These are phyloP conservation scores for Zygoascus hellenicus DNA, from an alignment of 1,139 yeast genomes.

Conservation along the genomic window DNA sequence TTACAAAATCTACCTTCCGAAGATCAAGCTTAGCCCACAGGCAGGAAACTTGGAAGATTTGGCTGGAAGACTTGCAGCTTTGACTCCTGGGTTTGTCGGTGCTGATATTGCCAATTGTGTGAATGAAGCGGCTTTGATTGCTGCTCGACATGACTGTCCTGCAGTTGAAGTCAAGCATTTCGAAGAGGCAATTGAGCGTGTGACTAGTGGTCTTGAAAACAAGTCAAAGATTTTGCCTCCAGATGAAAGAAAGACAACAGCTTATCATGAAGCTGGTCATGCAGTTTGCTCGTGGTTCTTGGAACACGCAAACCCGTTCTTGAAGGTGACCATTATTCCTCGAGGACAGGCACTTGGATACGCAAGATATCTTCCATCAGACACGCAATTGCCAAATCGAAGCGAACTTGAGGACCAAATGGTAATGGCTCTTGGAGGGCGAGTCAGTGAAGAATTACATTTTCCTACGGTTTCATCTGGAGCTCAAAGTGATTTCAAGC, in stretches of 20 bases:
- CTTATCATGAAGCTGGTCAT: constrained; percentile 98
- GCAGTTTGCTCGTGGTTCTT: constrained; percentile 97
- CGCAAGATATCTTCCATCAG: constrained; percentile 95
- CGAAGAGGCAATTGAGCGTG: constrained; percentile 95
- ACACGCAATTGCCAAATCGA: constrained; percentile 71
- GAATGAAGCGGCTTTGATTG: constrained; percentile 94
- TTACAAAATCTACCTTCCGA: constrained; percentile 73
- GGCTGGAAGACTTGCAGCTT: constrained; percentile 83
- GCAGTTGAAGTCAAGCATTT: constrained; percentile 70
- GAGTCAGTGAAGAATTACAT: constrained; percentile 91
- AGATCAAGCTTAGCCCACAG: constrained; percentile 37
- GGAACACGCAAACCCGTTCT: constrained; percentile 81
- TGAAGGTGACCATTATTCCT: constrained; percentile 93
- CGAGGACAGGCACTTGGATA: constrained; percentile 97
- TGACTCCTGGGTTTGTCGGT: constrained; percentile 97
- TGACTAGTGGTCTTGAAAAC: constrained; percentile 92
- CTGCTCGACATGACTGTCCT: constrained; percentile 74
- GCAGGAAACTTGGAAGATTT: constrained; percentile 52
- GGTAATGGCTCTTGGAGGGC: constrained; percentile 96
- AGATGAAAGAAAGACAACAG: constrained; percentile 84
- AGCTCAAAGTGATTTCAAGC: constrained; percentile 92
- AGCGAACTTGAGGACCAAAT: constrained; percentile 79
- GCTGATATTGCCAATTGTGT: constrained; percentile 97
- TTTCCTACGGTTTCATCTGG: constrained; percentile 90
- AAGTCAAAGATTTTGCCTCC: constrained; percentile 78